Percentiles rank a stretch among this genome's conserved stretches.
These are phyloP conservation scores for Ustanciosporium gigantosporum DNA, from an alignment of 1,284 basidiomycete species.

Conservation along the genomic window DNA sequence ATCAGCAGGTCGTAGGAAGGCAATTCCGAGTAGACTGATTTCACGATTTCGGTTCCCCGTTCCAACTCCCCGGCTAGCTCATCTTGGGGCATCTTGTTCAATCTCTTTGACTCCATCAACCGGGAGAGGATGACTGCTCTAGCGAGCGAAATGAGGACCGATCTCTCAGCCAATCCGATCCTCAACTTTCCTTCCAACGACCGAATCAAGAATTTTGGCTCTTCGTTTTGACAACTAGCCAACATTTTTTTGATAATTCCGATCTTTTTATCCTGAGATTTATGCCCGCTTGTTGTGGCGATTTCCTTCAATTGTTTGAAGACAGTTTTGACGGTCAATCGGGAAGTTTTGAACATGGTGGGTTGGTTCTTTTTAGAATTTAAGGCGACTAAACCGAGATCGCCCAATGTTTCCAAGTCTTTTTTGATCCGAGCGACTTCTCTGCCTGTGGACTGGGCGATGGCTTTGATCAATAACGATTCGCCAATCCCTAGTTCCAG, in stretches of 20 bases:
- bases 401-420: conserved; percentile 90
- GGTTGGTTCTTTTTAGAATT: conserved; percentile 91
- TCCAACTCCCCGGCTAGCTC: conserved; percentile 77
- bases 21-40: conserved; percentile 92
- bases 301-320: conserved; percentile 49
- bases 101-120: conserved; percentile 67
- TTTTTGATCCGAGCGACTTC: conserved; percentile 80
- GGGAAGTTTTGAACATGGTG: conserved; percentile 91
- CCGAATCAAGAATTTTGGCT: conserved; percentile 93
- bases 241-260: conserved; percentile 92
- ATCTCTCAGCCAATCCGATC: conserved; percentile 94
- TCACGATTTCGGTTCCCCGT: conserved; percentile 76
- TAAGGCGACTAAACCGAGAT: conserved; percentile 91
- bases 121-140: conserved; percentile 47
- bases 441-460: conserved; percentile 89
- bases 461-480: conserved; percentile 90
- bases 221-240: conserved; percentile 82
- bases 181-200: conserved; percentile 95
- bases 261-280: conserved; percentile 72
- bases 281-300: conserved; percentile 75
- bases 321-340: conserved; percentile 83
- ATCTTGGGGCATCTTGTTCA: conserved; percentile 67
- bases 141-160: conserved; percentile 64
- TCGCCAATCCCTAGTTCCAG: conserved; percentile 97
- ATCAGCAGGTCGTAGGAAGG: conserved; percentile 91